These are phyloP conservation scores for Lachancea lanzarotensis DNA, from an alignment of 805 yeast species.

Conservation along the genomic window DNA sequence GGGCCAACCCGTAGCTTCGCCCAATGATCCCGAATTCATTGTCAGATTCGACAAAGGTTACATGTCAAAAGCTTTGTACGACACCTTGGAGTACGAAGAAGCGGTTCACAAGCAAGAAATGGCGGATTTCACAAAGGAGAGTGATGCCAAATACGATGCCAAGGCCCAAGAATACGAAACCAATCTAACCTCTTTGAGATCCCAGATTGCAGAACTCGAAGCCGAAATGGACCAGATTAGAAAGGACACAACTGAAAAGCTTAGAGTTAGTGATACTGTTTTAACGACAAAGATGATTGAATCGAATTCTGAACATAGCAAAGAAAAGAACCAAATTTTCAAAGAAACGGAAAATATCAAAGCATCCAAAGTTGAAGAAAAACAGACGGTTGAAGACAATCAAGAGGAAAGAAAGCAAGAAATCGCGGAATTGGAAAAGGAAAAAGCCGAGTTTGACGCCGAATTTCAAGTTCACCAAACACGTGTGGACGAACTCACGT, in stretches of 20 bases:
- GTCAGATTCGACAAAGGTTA: constrained; percentile 23
- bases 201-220: constrained; percentile 18
- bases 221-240: constrained; percentile 20
- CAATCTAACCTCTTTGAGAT: constrained; percentile 15
- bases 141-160: constrained; percentile 16
- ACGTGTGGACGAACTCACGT: constrained; percentile 19
- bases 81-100: constrained; percentile 21
- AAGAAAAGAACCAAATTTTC: constrained; percentile 21
- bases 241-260: constrained; percentile 19
- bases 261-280: constrained; percentile 22
- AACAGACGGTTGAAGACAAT: constrained; percentile 17
- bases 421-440: constrained; percentile 20
- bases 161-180: constrained; percentile 19
- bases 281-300: constrained; percentile 20
- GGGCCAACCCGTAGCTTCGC: constrained; percentile 24
- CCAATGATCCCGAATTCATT: constrained; percentile 27
- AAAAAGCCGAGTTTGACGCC: constrained; percentile 16
- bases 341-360: constrained; percentile 25
- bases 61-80: constrained; percentile 27
- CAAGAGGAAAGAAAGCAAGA: constrained; percentile 23
- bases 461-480: constrained; percentile 19
- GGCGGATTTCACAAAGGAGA: constrained; percentile 11
- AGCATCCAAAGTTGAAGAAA: constrained; percentile 22
- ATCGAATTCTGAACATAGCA: constrained; percentile 16
- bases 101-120: constrained; percentile 19